Base-by-base conservation (phyloP, 2,329 filamentous ascomycete genomes). In the Trichoderma lentiforme region DNA sequence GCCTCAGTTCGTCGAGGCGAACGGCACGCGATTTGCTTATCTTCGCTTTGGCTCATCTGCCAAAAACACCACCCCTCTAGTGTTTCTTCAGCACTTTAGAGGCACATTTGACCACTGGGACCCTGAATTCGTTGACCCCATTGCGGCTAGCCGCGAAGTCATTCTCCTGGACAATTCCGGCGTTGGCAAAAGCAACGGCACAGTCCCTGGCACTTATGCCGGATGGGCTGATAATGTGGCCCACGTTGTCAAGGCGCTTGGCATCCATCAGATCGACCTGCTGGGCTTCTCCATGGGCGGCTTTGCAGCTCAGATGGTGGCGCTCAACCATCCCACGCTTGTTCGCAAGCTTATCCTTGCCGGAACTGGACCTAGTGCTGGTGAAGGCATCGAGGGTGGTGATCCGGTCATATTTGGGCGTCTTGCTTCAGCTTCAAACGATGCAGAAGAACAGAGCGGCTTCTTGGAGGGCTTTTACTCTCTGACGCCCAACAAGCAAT, bases 211-310 rank as follows among this genome's bases (percentile, higher is more conserved):
- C 24, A 56, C 26, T 14, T 70, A 34, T 30, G 58, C 67, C 9
- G 58, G 21, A 30, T 70, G 58, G 68, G 58, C 30, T 21, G 56
- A 62, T 12, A 62, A 70, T 11, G 32, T 64, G 14, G 32, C 32
- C 39, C 30, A 28, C 15, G 39, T 70, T 51, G 43, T 70, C 15
- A 53, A 65, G 30, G 57, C 58, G 8, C 58, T 70, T 6, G 58
- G 60, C 9, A 57, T 71, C 61, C 15, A 60, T 1, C 60, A 64
- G 24, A 28, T 70, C 14, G 60, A 57, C 47, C 9, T 71, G 6
- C 26, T 71, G 2, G 60, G 28, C n/a, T 65, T 71, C 32, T 71
- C 69, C 21, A 71, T 71, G 67, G 60, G 69, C 24, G 47, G 69
- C 6, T 57, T 53, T 71, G 69, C 15, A 3, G 58, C 68, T 6